A percentile compares a stretch with the other conserved stretches of the same genome.
These are phyloP conservation scores for Lentinula aciculospora DNA, from an alignment of 768 basidiomycete genomes.

Conservation along the genomic window DNA sequence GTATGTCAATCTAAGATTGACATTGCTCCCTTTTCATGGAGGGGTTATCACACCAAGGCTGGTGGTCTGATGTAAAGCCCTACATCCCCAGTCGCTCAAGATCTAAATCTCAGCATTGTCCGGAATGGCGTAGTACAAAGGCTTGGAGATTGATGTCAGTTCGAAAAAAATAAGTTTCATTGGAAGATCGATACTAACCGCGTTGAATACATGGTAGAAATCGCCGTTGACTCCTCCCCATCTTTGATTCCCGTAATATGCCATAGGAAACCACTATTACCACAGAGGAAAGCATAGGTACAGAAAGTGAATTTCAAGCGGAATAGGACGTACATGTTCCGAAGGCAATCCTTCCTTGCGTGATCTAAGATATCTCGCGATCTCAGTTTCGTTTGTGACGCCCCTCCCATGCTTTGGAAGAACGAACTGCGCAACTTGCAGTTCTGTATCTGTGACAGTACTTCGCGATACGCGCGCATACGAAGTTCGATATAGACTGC, in stretches of 20 bases:
- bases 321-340: constrained; percentile 46
- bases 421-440: constrained; percentile 84
- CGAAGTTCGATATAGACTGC: constrained; percentile 72
- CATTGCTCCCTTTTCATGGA: too few relatives aligned
- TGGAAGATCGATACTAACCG: constrained; percentile 37
- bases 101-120: constrained; percentile 24
- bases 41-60: too few relatives aligned
- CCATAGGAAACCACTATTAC: constrained; percentile 72
- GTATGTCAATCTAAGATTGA: too few relatives aligned
- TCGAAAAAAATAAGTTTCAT: background rate
- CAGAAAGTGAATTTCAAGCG: background rate
- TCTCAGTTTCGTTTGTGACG: constrained; percentile 52
- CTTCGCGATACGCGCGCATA: constrained; percentile 81
- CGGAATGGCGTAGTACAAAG: constrained; percentile 38
- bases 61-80: too few relatives aligned
- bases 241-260: constrained; percentile 52
- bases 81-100: too few relatives aligned
- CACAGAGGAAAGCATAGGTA: background rate
- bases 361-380: constrained; percentile 62
- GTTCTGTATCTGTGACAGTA: constrained; percentile 84
- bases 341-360: constrained; percentile 62
- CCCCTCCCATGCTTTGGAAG: constrained; percentile 53
- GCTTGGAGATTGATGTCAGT: constrained; percentile 10
- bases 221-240: constrained; percentile 63
- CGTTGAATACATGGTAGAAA: constrained; percentile 72